Evolutionary conservation across 2,329 filamentous ascomycete species (phyloP).

Genomic region (Aspergillus melleus): DNA sequence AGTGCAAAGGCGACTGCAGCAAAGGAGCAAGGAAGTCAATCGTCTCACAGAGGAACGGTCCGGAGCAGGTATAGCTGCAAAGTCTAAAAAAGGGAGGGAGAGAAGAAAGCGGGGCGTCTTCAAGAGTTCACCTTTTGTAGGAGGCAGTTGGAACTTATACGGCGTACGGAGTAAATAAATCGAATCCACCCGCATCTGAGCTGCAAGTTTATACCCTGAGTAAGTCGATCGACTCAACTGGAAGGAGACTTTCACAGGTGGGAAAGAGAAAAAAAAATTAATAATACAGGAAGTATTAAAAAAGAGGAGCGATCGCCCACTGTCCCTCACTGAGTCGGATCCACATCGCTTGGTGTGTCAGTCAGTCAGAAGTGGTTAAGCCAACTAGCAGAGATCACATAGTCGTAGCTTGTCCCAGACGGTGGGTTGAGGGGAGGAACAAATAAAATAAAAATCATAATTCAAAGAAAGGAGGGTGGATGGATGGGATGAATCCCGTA

Average conservation of each 20-base stretch:
- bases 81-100: slow-evolving; percentile 9
- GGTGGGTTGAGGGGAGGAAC: not conserved
- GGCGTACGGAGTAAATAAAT: too few relatives aligned
- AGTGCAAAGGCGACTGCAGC: slow-evolving; percentile 3
- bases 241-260: not conserved
- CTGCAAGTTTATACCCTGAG: not conserved
- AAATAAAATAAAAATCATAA: too few relatives aligned
- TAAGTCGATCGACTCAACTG: not conserved
- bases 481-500: slow-evolving; percentile 2
- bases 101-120: not conserved
- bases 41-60: slow-evolving; percentile 13
- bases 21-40: slow-evolving; percentile 15
- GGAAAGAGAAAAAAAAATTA: not conserved
- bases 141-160: too few relatives aligned
- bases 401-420: slow-evolving; percentile 23
- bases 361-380: slow-evolving; percentile 2
- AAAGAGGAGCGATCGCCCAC: slow-evolving; percentile 20
- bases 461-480: slow-evolving; percentile 1
- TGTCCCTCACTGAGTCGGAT: slow-evolving; percentile 16
- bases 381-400: slow-evolving; percentile 8
- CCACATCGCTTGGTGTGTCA: slow-evolving; percentile 28
- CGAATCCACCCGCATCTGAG: not conserved
- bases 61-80: slow-evolving; percentile 14
- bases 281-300: not conserved
- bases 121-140: too few relatives aligned